Evolutionary conservation across 257 asterid genomes (phyloP).

Genomic region (Anisodus acutangulus): DNA sequence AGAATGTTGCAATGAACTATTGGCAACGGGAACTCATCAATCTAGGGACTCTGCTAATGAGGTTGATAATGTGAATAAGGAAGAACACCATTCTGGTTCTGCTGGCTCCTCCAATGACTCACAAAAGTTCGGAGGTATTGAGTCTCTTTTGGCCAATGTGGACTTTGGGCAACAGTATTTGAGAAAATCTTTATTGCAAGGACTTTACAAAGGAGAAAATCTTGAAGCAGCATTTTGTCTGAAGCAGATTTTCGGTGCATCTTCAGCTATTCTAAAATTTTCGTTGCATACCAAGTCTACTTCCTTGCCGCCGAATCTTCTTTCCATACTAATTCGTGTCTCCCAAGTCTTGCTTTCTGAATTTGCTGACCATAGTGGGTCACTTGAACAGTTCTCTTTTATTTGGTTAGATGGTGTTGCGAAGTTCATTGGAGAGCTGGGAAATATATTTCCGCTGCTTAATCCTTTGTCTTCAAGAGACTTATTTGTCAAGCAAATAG

Average conservation of each 20-base stretch:
- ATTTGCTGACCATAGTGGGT: constrained; percentile 51
- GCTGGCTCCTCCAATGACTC: constrained; percentile 31
- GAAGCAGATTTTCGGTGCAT: constrained; percentile 70
- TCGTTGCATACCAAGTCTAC: constrained; percentile 51
- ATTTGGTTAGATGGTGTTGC: constrained; percentile 70
- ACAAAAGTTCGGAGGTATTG: constrained; percentile 47
- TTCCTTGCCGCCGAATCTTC: constrained; percentile 53
- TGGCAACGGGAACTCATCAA: constrained; percentile 34
- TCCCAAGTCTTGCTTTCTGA: constrained; percentile 66
- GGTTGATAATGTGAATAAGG: constrained; percentile 42
- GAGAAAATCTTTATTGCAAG: constrained; percentile 54
- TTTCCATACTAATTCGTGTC: constrained; percentile 54
- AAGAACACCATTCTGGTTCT: constrained; percentile 34
- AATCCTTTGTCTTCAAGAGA: constrained; percentile 65
- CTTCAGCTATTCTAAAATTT: constrained; percentile 75
- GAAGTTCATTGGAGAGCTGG: constrained; percentile 80
- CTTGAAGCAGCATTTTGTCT: constrained; percentile 63
- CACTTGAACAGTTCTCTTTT: constrained; percentile 49
- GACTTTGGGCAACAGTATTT: constrained; percentile 50
- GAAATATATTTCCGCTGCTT: constrained; percentile 60
- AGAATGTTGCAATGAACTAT: constrained; percentile 29
- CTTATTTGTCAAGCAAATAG: constrained; percentile 58
- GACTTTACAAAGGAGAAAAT: constrained; percentile 63
- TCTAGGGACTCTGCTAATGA: constrained; percentile 37
- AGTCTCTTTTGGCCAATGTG: constrained; percentile 57